phyloP scores from a whole-genome alignment of 2,329 filamentous ascomycete species.

The Fusarium gaditjirri region DNA sequence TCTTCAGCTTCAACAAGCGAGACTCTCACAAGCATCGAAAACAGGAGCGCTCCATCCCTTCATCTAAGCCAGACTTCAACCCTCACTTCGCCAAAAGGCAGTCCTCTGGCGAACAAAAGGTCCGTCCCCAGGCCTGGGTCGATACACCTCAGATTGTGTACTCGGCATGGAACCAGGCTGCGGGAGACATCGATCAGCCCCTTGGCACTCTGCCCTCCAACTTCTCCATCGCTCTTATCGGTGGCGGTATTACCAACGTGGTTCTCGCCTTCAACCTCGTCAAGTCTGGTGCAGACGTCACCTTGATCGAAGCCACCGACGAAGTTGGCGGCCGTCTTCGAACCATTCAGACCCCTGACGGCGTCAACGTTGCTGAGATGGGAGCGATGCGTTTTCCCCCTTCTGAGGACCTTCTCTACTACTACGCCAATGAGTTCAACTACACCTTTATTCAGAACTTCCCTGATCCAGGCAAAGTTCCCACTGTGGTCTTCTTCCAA shows the following conservation, averaged over 20 bases:
- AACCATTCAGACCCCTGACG: not conserved
- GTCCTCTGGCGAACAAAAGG: not conserved
- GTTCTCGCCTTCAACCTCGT: not conserved
- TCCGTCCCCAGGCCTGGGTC: not conserved
- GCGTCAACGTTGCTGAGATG: not conserved
- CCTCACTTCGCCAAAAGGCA: not conserved
- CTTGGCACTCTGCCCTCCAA: not conserved
- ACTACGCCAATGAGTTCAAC: not conserved
- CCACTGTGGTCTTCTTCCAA: not conserved
- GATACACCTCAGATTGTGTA: not conserved
- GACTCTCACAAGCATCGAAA: not conserved
- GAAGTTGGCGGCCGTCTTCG: not conserved
- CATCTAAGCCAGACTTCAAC: not conserved
- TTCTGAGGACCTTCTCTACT: not conserved
- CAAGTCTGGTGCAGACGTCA: not conserved
- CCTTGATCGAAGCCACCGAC: not conserved
- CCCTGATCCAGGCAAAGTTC: not conserved
- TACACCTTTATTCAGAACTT: not conserved
- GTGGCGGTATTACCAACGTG: not conserved
- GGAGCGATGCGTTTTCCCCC: not conserved
- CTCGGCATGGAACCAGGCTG: not conserved
- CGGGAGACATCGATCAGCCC: not conserved
- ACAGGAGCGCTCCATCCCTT: not conserved
- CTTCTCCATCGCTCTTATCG: not conserved
- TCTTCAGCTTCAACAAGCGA: not conserved